phyloP scores from a whole-genome alignment of 78 protist genomes.

The Diacronema lutheri region DNA sequence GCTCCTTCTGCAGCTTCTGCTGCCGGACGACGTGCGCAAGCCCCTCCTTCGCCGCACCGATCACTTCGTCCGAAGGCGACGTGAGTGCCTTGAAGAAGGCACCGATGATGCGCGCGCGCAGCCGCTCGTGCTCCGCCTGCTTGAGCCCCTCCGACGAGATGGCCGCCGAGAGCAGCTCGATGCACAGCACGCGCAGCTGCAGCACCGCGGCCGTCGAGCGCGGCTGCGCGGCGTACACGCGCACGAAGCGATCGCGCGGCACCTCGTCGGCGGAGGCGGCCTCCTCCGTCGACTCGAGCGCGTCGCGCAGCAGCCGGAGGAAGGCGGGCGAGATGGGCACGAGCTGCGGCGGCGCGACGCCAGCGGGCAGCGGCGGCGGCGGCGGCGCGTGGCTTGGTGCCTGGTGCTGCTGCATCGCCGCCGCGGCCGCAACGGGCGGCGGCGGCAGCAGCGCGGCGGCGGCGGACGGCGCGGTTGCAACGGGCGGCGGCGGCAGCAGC shows the following conservation, averaged over 20 bases:
- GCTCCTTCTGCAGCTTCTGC: constrained; percentile 58
- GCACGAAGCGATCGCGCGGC: not conserved
- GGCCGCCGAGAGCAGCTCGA: constrained; percentile 25
- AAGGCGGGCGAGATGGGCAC: not conserved
- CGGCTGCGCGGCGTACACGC: not conserved
- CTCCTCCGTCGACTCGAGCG: not conserved
- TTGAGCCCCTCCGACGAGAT: constrained; percentile 17
- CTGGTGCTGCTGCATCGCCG: too few relatives aligned
- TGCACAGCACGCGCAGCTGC: constrained; percentile 14
- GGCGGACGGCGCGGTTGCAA: too few relatives aligned
- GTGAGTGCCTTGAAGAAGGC: constrained; percentile 30
- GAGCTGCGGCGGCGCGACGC: not conserved
- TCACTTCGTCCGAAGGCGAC: not conserved
- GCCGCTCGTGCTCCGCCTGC: not conserved
- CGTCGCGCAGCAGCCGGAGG: not conserved
- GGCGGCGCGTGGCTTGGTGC: not conserved
- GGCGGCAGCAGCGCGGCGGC: too few relatives aligned
- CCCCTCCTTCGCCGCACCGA: constrained; percentile 6
- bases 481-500: too few relatives aligned
- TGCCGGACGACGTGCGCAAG: constrained; percentile 25
- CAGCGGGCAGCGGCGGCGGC: not conserved
- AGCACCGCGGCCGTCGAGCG: not conserved
- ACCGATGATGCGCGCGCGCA: constrained; percentile 4
- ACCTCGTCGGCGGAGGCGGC: not conserved
- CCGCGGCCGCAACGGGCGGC: too few relatives aligned